phyloP scores from a whole-genome alignment of 768 basidiomycete genomes.

The Infundibulicybe gibba region DNA sequence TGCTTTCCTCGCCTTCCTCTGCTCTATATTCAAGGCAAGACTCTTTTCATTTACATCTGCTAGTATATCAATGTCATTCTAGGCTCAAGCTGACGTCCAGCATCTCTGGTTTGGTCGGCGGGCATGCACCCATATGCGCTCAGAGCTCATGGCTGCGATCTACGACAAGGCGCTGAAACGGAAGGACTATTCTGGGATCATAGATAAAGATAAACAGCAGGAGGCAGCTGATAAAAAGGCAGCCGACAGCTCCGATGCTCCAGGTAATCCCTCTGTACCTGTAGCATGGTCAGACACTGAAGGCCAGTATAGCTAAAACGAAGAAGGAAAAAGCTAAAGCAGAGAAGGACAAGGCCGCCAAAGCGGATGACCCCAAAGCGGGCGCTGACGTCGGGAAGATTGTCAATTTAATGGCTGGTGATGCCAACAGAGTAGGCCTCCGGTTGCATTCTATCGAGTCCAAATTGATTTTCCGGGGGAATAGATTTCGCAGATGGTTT shows the following conservation, averaged over 20 bases:
- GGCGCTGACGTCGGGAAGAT: conserved; percentile 90
- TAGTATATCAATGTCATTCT: neutral
- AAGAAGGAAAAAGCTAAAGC: conserved; percentile 24
- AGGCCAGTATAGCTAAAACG: neutral
- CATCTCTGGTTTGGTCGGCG: conserved; percentile 82
- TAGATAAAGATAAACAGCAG: conserved; percentile 42
- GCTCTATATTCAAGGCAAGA: conserved; percentile 49
- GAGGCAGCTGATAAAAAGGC: conserved; percentile 12
- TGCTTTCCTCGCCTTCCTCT: conserved; percentile 71
- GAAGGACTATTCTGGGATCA: conserved; percentile 78
- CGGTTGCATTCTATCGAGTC: neutral
- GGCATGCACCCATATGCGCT: conserved; percentile 67
- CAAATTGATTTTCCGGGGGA: neutral
- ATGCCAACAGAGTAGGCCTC: conserved; percentile 51
- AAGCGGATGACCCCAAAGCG: conserved; percentile 55
- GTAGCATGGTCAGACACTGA: neutral
- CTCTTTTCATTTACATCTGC: neutral
- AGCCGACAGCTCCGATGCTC: conserved; percentile 31
- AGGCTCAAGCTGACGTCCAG: conserved; percentile 66
- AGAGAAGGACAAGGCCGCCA: conserved; percentile 34
- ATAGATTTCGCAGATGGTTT: conserved; percentile 47
- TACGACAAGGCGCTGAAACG: conserved; percentile 87
- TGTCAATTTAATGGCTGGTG: conserved; percentile 84
- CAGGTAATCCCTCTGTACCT: conserved; percentile 44
- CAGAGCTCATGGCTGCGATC: conserved; percentile 80